These are phyloP conservation scores for Esteya vermicola DNA, from an alignment of 2,329 filamentous ascomycete genomes.

Conservation along the genomic window DNA sequence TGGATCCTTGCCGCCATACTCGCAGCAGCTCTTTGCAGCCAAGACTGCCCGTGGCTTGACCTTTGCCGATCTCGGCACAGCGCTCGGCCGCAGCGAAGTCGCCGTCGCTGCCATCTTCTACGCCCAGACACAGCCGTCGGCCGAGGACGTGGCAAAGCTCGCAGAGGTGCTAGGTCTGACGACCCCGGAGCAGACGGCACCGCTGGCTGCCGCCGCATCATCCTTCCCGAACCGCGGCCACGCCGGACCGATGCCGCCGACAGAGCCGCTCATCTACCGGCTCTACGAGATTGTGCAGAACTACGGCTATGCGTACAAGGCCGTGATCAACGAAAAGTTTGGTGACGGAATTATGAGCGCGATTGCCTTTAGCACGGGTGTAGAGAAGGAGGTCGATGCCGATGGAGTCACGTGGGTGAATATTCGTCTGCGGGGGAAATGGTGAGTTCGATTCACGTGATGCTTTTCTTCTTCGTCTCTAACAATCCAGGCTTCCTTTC, in stretches of 20 bases:
- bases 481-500: conserved; percentile 19
- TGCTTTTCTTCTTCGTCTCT: not conserved
- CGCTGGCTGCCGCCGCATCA: conserved; percentile 24
- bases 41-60: conserved; percentile 63
- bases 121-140: conserved; percentile 44
- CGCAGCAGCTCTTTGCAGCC: conserved; percentile 62
- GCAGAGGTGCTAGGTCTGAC: conserved; percentile 39
- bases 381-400: conserved; percentile 86
- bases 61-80: conserved; percentile 64
- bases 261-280: conserved; percentile 77
- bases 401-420: conserved; percentile 71
- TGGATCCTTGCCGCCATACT: conserved; percentile 55
- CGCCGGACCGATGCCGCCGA: conserved; percentile 68
- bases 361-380: conserved; percentile 77
- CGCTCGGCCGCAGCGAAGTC: conserved; percentile 67
- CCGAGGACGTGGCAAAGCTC: conserved; percentile 41
- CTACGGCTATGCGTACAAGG: conserved; percentile 93
- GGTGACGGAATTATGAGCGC: conserved; percentile 95
- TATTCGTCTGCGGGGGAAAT: conserved; percentile 73
- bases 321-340: conserved; percentile 88
- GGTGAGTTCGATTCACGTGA: conserved; percentile 34
- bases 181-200: not conserved
- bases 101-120: conserved; percentile 84
- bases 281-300: conserved; percentile 93
- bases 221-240: conserved; percentile 66